A percentile compares a stretch with the other conserved stretches of the same genome.
Conservation (phyloP, 2,329 filamentous ascomycete species). For the Zymoseptoria ardabiliae region DNA sequence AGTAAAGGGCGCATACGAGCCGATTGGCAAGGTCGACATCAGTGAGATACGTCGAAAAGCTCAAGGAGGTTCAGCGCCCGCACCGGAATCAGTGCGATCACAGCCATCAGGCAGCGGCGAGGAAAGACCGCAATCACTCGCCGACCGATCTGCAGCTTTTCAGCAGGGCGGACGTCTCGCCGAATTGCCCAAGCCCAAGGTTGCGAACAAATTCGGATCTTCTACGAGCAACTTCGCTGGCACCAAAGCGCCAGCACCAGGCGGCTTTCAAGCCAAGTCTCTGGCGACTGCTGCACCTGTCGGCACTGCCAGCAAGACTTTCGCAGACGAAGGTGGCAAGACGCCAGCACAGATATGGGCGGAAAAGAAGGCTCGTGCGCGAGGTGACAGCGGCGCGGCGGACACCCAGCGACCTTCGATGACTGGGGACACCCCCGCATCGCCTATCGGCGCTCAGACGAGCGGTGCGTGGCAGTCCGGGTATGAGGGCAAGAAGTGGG, state of each 20-base stretch:
- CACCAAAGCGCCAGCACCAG: constrained; percentile 80
- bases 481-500: constrained; percentile 86
- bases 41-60: constrained; percentile 82
- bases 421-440: constrained; percentile 22
- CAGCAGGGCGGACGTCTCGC: constrained; percentile 70
- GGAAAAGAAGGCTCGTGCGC: constrained; percentile 85
- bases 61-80: constrained; percentile 46
- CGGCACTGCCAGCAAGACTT: constrained; percentile 79
- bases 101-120: constrained; percentile 42
- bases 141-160: constrained; percentile 73
- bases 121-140: constrained; percentile 53
- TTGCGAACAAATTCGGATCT: constrained; percentile 78
- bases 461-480: constrained; percentile 90
- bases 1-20: constrained; percentile 91
- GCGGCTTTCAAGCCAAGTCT: constrained; percentile 56
- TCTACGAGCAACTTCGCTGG: constrained; percentile 66
- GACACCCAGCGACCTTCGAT: constrained; percentile 40
- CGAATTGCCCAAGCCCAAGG: constrained; percentile 85
- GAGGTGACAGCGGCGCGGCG: constrained; percentile 48
- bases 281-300: constrained; percentile 52
- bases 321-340: constrained; percentile 90
- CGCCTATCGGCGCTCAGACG: constrained; percentile 58
- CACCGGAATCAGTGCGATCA: constrained; percentile 34
- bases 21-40: constrained; percentile 94
- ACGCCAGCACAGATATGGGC: constrained; percentile 96